These are phyloP conservation scores for Dioscorea cayenensis DNA, from an alignment of 116 monocot genomes.

Conservation along the genomic window DNA sequence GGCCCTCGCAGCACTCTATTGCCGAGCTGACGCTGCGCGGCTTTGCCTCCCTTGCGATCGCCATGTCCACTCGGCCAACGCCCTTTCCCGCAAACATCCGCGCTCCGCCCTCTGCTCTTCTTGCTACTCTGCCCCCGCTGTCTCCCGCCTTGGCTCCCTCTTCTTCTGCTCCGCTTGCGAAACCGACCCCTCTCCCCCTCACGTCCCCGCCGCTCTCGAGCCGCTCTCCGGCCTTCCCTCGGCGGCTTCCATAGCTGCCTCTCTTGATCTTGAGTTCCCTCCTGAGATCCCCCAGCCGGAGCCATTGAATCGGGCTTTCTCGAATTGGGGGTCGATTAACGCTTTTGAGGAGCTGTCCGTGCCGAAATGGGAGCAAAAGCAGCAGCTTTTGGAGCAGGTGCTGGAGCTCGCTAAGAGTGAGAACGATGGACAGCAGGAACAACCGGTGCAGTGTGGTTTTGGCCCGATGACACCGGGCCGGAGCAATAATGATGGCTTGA, in stretches of 20 bases:
- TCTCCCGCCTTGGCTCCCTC: slow-evolving; percentile 9
- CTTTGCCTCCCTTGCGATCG: slow-evolving; percentile 54
- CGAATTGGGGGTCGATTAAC: background rate
- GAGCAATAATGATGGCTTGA: background rate
- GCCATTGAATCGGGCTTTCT: background rate
- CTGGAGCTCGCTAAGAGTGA: slow-evolving; percentile 47
- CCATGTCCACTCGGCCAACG: slow-evolving; percentile 41
- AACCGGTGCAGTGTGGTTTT: background rate
- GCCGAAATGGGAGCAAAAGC: background rate
- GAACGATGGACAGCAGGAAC: background rate
- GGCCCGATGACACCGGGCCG: slow-evolving; percentile 29
- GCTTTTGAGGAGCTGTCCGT: slow-evolving; percentile 3
- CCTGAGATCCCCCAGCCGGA: background rate
- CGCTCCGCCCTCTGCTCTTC: slow-evolving; percentile 30
- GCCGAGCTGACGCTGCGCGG: slow-evolving; percentile 44
- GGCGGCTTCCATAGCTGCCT: slow-evolving; percentile 41
- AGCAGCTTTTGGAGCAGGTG: slow-evolving; percentile 38
- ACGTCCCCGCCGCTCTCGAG: slow-evolving; percentile 7
- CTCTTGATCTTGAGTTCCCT: background rate
- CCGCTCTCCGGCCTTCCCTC: slow-evolving; percentile 71
- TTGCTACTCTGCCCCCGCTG: slow-evolving; percentile 26
- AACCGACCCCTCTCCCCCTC: background rate
- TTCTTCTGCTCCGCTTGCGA: slow-evolving; percentile 26
- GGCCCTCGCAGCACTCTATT: slow-evolving; percentile 35
- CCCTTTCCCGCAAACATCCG: slow-evolving; percentile 37